A percentile compares a stretch with the other conserved stretches of the same genome.
phyloP scores from a whole-genome alignment of 495 filamentous ascomycete species.

The Bombardia bombarda region DNA sequence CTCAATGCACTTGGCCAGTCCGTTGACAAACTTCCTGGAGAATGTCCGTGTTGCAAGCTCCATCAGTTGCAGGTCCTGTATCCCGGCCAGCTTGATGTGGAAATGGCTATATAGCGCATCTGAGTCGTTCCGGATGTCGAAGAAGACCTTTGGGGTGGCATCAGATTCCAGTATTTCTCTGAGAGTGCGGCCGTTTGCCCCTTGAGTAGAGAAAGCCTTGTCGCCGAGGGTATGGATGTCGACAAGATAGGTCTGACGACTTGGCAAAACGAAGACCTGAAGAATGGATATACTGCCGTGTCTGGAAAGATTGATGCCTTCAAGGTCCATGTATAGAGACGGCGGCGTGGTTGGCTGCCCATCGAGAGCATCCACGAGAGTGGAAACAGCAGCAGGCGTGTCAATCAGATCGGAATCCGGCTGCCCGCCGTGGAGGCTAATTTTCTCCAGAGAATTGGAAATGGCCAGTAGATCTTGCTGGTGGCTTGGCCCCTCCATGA shows the following conservation, averaged over 20 bases:
- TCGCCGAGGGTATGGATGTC: constrained; percentile 40
- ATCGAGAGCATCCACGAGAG: no score
- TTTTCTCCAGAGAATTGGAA: no score
- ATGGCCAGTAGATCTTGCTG: no score
- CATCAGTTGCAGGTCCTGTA: constrained; percentile 52
- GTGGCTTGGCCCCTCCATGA: no score
- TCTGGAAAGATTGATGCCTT: constrained; percentile 42
- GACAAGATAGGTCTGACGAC: constrained; percentile 30
- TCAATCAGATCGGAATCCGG: no score
- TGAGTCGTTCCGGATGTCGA: constrained; percentile 50
- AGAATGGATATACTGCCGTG: constrained; percentile 46
- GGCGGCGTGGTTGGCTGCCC: no score
- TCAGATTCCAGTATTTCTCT: constrained; percentile 41
- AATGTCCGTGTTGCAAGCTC: constrained; percentile 32
- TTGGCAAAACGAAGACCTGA: constrained; percentile 23
- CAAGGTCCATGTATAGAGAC: constrained; percentile 47
- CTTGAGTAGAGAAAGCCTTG: constrained; percentile 35
- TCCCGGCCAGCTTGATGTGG: constrained; percentile 26
- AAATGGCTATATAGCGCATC: constrained; percentile 46
- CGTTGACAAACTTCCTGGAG: constrained; percentile 15
- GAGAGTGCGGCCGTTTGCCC: constrained; percentile 27
- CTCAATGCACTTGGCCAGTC: constrained; percentile 41
- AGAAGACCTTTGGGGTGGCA: constrained; percentile 41
- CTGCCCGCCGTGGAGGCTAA: no score
- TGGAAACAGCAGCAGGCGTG: no score